A percentile compares a stretch with the other conserved stretches of the same genome.
These are phyloP conservation scores for Myriosclerotinia duriaeana DNA, from an alignment of 2,329 filamentous ascomycete species.

Conservation along the genomic window DNA sequence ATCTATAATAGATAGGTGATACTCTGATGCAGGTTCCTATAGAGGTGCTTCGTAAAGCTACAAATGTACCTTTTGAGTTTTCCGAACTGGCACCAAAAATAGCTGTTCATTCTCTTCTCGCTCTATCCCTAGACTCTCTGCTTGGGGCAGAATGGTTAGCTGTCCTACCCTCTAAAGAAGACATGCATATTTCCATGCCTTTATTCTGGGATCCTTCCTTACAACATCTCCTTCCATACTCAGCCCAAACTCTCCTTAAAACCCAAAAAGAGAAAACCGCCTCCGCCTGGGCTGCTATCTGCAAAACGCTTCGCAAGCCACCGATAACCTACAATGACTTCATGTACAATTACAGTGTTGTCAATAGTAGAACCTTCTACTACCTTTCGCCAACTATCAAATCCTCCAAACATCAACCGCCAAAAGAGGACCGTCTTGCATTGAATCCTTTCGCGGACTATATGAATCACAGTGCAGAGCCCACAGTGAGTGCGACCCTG, in stretches of 20 bases:
- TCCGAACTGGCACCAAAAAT: conserved; percentile 37
- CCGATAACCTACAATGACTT: conserved; percentile 45
- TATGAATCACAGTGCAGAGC: conserved; percentile 55
- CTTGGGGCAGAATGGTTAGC: conserved; percentile 60
- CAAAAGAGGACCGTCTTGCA: conserved; percentile 60
- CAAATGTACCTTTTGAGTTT: conserved; percentile 9
- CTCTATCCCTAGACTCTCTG: conserved; percentile 58
- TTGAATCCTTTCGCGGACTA: conserved; percentile 73
- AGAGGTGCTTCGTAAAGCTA: conserved; percentile 15
- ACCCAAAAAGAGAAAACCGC: conserved; percentile 56
- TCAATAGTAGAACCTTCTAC: conserved; percentile 64
- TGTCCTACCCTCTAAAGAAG: conserved; percentile 62
- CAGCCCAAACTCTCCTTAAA: conserved; percentile 48
- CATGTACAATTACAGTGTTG: conserved; percentile 57
- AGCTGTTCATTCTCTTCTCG: conserved; percentile 69
- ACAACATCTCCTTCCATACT: conserved; percentile 48
- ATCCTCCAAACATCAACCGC: conserved; percentile 44
- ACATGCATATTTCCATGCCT: conserved; percentile 59
- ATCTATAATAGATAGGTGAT: conserved; percentile 18
- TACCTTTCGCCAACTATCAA: conserved; percentile 41
- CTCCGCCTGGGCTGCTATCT: conserved; percentile 50
- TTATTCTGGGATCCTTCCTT: conserved; percentile 52
- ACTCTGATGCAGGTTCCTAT: conserved; percentile 13
- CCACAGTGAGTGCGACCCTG: conserved; percentile 49
- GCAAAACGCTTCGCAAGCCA: conserved; percentile 45